Evolutionary conservation across 2,329 filamentous ascomycete genomes (phyloP).

Genomic region (Talaromyces piceae): DNA sequence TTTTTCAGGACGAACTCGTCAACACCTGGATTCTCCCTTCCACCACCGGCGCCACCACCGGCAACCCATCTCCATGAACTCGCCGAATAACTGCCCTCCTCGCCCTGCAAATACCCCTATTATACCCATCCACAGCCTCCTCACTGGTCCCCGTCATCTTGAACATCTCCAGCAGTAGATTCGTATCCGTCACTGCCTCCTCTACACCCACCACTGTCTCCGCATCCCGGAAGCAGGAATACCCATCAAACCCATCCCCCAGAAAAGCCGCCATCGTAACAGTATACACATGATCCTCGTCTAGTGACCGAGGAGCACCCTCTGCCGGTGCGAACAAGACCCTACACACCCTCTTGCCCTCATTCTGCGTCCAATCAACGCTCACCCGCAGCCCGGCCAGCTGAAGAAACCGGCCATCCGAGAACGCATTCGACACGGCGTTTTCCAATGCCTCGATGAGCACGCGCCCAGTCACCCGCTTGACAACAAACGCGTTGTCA

Average conservation of each 20-base stretch:
- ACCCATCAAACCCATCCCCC: not conserved
- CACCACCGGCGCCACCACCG: not conserved
- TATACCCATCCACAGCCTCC: not conserved
- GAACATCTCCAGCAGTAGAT: not conserved
- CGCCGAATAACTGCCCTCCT: not conserved
- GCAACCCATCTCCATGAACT: not conserved
- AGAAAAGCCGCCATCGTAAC: not conserved
- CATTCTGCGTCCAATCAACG: not conserved
- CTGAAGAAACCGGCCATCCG: not conserved
- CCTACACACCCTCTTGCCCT: not conserved
- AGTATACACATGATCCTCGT: not conserved
- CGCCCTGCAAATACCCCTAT: not conserved
- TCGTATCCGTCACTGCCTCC: not conserved
- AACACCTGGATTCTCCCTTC: not conserved
- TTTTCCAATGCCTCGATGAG: not conserved
- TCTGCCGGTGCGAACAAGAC: not conserved
- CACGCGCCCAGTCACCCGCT: not conserved
- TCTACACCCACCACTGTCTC: not conserved
- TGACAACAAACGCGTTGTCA: not conserved
- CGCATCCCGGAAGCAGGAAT: not conserved
- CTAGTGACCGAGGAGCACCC: not conserved
- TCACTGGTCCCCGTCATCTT: not conserved
- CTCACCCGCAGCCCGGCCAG: not conserved
- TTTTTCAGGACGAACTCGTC: no score
- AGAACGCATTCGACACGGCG: not conserved